Evolutionary conservation across 2,329 filamentous ascomycete genomes (phyloP).

Genomic region (Fusarium sterilihyphosum): DNA sequence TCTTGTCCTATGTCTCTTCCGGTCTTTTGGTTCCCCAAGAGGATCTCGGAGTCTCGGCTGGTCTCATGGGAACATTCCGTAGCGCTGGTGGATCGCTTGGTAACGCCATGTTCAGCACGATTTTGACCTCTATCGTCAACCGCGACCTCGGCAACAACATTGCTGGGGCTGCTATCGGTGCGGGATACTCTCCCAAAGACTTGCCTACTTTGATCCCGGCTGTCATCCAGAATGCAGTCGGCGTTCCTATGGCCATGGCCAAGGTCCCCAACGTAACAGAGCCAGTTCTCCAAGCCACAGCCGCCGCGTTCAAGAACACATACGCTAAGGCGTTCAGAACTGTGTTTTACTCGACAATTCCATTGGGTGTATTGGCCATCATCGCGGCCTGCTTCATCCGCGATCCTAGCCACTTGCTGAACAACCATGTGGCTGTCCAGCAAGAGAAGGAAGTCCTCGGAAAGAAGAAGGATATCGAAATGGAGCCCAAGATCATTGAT

Average conservation of each 20-base stretch:
- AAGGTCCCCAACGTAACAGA: slow-evolving; percentile 13
- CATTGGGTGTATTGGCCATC: background rate
- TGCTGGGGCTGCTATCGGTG: slow-evolving; percentile 1
- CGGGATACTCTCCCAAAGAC: background rate
- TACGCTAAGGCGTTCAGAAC: slow-evolving; percentile 1
- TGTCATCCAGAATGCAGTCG: slow-evolving; percentile 5
- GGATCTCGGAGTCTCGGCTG: slow-evolving; percentile 4
- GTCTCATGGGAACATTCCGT: slow-evolving; percentile 12
- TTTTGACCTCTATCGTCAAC: slow-evolving; percentile 1
- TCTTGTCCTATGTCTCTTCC: slow-evolving; percentile 7
- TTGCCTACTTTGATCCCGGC: background rate
- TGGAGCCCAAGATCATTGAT: background rate
- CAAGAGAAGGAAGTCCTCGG: slow-evolving; percentile 9
- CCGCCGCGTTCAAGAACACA: slow-evolving; percentile 6
- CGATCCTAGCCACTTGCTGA: slow-evolving; percentile 10
- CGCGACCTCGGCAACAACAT: slow-evolving; percentile 1
- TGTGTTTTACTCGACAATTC: slow-evolving; percentile 12
- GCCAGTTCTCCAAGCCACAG: background rate
- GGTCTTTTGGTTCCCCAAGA: slow-evolving; percentile 4
- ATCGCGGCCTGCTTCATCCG: slow-evolving; percentile 1
- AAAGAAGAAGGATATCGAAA: slow-evolving; percentile 8
- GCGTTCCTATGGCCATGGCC: slow-evolving; percentile 8
- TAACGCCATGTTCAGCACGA: slow-evolving; percentile 19
- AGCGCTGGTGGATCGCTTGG: slow-evolving; percentile 12
- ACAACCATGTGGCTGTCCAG: slow-evolving; percentile 14